Conservation (phyloP, 306 rosid species). For the cucumber (Cucumis sativus) region Cucumber_9930_V3 NC_026655.2:24090001-24090500, state of each 20-base stretch:
- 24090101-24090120: background rate
- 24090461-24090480: no score
- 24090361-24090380: no score
- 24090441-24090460: no score
- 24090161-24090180: background rate
- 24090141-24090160: background rate
- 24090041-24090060: background rate
- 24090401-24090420: no score
- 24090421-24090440: no score
- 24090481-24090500: no score
- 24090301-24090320: no score
- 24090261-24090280: no score
- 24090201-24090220: background rate
- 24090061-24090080: background rate
- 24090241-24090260: background rate
- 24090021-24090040: background rate
- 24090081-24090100: background rate
- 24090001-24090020: background rate
- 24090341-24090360: no score
- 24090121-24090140: background rate
- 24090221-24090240: background rate
- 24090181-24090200: background rate
- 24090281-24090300: no score
- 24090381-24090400: no score
- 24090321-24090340: no score